These are phyloP conservation scores for Globisporangium camurandrum DNA, from an alignment of 352 stramenopile genomes.

Conservation along the genomic window DNA sequence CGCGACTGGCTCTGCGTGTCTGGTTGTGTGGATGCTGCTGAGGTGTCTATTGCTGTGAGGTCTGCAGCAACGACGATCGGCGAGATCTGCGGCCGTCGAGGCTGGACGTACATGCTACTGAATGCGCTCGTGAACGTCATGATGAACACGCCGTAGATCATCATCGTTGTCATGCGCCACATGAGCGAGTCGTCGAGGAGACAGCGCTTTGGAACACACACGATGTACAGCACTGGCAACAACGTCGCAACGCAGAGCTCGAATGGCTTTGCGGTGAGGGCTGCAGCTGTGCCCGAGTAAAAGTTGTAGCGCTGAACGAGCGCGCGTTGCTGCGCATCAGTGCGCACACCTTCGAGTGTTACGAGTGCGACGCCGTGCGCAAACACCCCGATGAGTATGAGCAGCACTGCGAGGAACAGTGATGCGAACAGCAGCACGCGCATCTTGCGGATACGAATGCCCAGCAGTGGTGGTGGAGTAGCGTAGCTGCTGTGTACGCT, in stretches of 20 bases:
- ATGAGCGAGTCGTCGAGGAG: slow-evolving; percentile 34
- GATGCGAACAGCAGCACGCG: slow-evolving; percentile 18
- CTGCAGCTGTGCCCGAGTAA: slow-evolving; percentile 29
- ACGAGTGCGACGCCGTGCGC: slow-evolving; percentile 17
- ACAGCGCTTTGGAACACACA: slow-evolving; percentile 26
- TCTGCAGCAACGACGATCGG: slow-evolving; percentile 23
- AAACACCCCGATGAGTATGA: slow-evolving; percentile 22
- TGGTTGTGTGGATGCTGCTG: too few relatives aligned
- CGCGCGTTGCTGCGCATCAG: slow-evolving; percentile 4
- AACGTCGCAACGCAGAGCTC: slow-evolving; percentile 29
- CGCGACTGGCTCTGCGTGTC: neutral
- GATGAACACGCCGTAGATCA: slow-evolving; percentile 16
- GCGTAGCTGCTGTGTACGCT: neutral
- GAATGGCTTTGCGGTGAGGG: slow-evolving; percentile 30
- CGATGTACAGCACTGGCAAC: slow-evolving; percentile 31
- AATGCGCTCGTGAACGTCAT: slow-evolving; percentile 37
- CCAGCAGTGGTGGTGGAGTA: slow-evolving; percentile 14
- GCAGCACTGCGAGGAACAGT: slow-evolving; percentile 14
- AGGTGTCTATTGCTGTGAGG: slow-evolving; percentile 20
- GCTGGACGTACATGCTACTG: slow-evolving; percentile 37
- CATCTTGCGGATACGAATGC: slow-evolving; percentile 16
- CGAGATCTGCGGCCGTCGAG: slow-evolving; percentile 16
- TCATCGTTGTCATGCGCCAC: slow-evolving; percentile 22
- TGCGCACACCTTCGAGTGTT: slow-evolving; percentile 14
- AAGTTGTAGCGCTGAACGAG: slow-evolving; percentile 46